Conservation (phyloP, 2,329 filamentous ascomycete species). For the Penicillium concentricum region DNA sequence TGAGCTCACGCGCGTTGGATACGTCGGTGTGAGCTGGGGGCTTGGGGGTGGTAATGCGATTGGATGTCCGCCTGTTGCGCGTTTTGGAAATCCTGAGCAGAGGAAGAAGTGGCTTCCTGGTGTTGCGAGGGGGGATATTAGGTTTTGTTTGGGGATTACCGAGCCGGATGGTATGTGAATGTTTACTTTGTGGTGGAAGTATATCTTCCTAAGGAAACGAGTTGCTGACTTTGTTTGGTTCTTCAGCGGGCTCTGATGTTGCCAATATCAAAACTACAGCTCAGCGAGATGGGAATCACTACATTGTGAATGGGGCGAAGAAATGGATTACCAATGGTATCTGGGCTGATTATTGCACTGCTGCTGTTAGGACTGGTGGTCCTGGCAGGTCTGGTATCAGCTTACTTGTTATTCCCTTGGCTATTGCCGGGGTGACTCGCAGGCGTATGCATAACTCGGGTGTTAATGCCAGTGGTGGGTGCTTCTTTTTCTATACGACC, state of each 20-base stretch:
- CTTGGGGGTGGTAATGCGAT: constrained; percentile 62
- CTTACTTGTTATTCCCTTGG: constrained; percentile 65
- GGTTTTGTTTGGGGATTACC: constrained; percentile 65
- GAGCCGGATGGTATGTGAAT: constrained; percentile 57
- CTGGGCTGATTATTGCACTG: constrained; percentile 61
- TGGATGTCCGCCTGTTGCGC: constrained; percentile 63
- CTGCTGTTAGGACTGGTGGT: constrained; percentile 60
- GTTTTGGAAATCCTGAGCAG: constrained; percentile 61
- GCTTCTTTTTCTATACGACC: background rate
- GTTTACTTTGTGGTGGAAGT: background rate
- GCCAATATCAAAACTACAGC: constrained; percentile 64
- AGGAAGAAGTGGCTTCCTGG: constrained; percentile 59
- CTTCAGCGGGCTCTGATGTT: constrained; percentile 60
- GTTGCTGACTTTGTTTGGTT: constrained; percentile 8
- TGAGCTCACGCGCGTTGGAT: constrained; percentile 56
- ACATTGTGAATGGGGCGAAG: constrained; percentile 66
- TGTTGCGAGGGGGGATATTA: constrained; percentile 58
- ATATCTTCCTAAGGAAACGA: background rate
- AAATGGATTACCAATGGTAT: constrained; percentile 67
- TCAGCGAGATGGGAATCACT: constrained; percentile 50
- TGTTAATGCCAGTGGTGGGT: constrained; percentile 61
- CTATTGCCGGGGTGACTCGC: constrained; percentile 58
- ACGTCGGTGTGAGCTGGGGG: constrained; percentile 58
- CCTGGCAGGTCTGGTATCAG: constrained; percentile 60
- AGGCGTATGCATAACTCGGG: constrained; percentile 61